Conservation (phyloP, 805 yeast genomes). For the Ogataea saltuana region DNA sequence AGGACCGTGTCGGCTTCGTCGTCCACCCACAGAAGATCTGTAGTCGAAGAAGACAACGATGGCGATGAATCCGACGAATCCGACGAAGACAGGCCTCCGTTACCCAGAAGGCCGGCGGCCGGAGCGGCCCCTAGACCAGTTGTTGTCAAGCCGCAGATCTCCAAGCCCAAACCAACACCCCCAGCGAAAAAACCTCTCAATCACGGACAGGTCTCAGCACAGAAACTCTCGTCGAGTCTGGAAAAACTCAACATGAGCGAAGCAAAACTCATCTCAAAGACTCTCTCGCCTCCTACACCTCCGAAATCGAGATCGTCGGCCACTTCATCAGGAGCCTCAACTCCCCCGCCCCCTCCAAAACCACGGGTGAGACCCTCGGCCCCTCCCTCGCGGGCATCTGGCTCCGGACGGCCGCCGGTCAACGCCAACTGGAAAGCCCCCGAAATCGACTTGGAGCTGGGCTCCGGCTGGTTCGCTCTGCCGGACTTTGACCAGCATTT, state of each 20-base stretch:
- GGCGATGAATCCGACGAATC: not conserved
- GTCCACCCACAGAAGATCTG: not conserved
- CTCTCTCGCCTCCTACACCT: conserved; percentile 25
- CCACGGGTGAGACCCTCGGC: conserved; percentile 16
- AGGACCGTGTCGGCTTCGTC: no score
- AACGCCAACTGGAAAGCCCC: conserved; percentile 37
- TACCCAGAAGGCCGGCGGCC: conserved; percentile 28
- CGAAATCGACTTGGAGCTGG: conserved; percentile 43
- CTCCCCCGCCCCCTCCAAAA: conserved; percentile 18
- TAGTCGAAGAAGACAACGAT: no score
- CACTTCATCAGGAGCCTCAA: conserved; percentile 10
- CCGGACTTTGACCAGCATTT: conserved; percentile 28
- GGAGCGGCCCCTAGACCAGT: no score
- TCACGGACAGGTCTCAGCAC: not conserved
- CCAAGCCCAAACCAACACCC: not conserved
- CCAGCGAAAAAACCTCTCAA: not conserved
- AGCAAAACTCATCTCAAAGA: conserved; percentile 16
- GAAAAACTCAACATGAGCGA: conserved; percentile 10
- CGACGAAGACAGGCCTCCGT: conserved; percentile 32
- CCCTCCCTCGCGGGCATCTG: conserved; percentile 15
- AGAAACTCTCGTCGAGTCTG: conserved; percentile 7
- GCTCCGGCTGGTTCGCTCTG: conserved; percentile 48
- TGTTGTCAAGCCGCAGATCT: not conserved
- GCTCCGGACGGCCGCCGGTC: not conserved
- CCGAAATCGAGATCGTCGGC: conserved; percentile 36